Evolutionary conservation across 1,139 yeast genomes (phyloP).

Genomic region (Nakaseomyces glabratus): DNA sequence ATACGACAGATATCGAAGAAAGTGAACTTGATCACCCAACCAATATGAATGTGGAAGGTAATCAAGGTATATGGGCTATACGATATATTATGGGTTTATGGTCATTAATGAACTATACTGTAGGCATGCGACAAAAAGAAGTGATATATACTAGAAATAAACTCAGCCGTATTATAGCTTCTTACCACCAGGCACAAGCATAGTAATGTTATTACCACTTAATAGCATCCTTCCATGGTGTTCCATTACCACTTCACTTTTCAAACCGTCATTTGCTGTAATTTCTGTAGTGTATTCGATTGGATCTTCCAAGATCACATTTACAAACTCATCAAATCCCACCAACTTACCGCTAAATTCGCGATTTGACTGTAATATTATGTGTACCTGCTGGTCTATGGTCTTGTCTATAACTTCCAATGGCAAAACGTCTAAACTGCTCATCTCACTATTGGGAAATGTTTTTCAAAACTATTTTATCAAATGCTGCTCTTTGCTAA

Average conservation of each 20-base stretch:
- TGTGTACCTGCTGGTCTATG: constrained; percentile 72
- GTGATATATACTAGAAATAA: constrained; percentile 24
- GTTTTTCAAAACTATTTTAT: no score
- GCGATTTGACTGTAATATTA: constrained; percentile 60
- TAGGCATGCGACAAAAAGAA: constrained; percentile 28
- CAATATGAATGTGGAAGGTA: constrained; percentile 13
- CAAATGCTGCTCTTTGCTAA: no score
- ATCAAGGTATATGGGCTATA: constrained; percentile 13
- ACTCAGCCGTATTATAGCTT: constrained; percentile 12
- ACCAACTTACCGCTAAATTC: constrained; percentile 81
- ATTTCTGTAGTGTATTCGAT: constrained; percentile 38
- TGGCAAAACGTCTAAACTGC: constrained; percentile 42
- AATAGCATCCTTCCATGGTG: constrained; percentile 53
- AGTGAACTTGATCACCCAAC: no score
- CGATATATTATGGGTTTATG: constrained; percentile 27
- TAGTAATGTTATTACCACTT: constrained; percentile 82
- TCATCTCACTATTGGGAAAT: not conserved
- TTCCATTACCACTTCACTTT: constrained; percentile 37
- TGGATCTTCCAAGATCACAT: constrained; percentile 80
- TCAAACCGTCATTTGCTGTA: constrained; percentile 30
- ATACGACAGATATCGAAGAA: no score
- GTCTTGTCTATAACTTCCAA: constrained; percentile 82
- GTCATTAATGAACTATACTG: constrained; percentile 28
- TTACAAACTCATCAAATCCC: constrained; percentile 94
- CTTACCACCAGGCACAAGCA: constrained; percentile 43